Evolutionary conservation across 306 rosid species (phyloP).

Genomic region (Quercus aquifolioides): DNA sequence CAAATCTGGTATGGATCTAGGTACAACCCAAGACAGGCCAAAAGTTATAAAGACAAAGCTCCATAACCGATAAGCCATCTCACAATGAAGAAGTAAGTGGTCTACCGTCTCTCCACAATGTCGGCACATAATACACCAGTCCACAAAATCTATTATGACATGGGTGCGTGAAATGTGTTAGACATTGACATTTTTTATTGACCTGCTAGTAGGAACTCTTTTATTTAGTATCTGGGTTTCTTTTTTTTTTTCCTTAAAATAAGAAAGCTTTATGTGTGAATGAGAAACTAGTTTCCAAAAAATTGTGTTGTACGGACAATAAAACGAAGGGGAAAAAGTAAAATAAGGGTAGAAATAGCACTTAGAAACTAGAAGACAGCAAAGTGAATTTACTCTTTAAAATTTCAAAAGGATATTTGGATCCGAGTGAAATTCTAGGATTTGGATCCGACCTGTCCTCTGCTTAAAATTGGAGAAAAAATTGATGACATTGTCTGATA

Average conservation of each 20-base stretch:
- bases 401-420: background rate
- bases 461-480: background rate
- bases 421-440: background rate
- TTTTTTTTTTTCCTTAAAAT: no score
- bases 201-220: no score
- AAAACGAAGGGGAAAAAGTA: background rate
- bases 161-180: background rate
- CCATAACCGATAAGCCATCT: no score
- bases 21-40: no score
- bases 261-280: background rate
- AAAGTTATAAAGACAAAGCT: no score
- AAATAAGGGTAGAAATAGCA: background rate
- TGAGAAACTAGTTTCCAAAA: background rate
- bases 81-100: no score
- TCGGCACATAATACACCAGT: no score
- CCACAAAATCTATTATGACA: background rate
- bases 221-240: no score
- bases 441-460: background rate
- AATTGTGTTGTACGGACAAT: background rate
- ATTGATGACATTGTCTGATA: background rate
- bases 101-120: no score
- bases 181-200: no score
- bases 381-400: background rate
- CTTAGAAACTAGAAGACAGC: background rate
- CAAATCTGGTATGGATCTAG: no score